Evolutionary conservation across 2,329 filamentous ascomycete species (phyloP).

Genomic region (Colletotrichum sublineola): DNA sequence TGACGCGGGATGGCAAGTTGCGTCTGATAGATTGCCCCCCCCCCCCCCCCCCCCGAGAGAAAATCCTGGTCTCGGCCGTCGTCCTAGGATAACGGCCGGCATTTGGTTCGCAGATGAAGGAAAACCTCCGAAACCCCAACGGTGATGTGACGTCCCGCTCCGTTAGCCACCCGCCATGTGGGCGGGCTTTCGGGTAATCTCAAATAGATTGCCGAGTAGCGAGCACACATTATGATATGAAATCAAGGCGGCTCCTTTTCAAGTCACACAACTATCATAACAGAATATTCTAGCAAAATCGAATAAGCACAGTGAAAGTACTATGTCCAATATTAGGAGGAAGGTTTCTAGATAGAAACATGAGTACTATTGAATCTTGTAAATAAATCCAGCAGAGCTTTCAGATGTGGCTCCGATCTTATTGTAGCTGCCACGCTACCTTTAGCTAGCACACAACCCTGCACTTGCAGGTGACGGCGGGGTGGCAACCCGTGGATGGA

Average conservation of each 20-base stretch:
- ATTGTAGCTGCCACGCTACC: too few relatives aligned
- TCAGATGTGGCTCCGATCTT: too few relatives aligned
- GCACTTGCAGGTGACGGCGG: neutral
- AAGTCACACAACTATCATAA: too few relatives aligned
- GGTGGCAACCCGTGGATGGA: neutral
- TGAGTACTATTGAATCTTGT: too few relatives aligned
- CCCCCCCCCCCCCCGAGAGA: neutral
- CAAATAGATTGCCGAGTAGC: neutral
- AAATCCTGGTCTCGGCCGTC: neutral
- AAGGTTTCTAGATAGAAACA: too few relatives aligned
- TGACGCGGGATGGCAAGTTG: neutral
- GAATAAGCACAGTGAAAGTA: too few relatives aligned
- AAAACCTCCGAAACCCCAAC: constrained; percentile 16
- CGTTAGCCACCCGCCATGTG: neutral
- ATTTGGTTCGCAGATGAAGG: constrained; percentile 26
- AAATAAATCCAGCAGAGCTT: too few relatives aligned
- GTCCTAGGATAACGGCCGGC: constrained; percentile 3
- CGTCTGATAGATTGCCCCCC: constrained; percentile 16
- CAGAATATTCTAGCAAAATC: too few relatives aligned
- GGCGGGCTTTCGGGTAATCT: constrained; percentile 1
- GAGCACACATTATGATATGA: too few relatives aligned
- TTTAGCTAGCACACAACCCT: neutral
- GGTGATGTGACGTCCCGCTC: constrained; percentile 9
- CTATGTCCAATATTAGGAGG: too few relatives aligned
- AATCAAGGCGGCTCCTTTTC: too few relatives aligned